These are phyloP conservation scores for Zymoseptoria pseudotritici DNA, from an alignment of 2,329 filamentous ascomycete genomes.

Conservation along the genomic window DNA sequence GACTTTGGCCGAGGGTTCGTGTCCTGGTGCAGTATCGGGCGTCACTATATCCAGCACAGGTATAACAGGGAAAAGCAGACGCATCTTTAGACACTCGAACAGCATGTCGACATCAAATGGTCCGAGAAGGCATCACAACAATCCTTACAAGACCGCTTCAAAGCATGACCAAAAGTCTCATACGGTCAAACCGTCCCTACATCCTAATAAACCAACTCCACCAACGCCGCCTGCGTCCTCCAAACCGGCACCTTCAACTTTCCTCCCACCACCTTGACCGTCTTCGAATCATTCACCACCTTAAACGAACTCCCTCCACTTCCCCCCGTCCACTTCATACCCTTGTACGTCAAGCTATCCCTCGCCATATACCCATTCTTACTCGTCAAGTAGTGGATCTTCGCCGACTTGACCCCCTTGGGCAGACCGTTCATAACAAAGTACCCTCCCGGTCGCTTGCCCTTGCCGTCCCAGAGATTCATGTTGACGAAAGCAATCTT, in stretches of 20 bases:
- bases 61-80: no score
- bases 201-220: not conserved
- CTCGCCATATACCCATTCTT: conserved; percentile 1
- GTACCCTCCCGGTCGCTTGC: not conserved
- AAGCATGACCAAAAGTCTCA: no score
- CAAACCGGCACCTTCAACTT: conserved; percentile 3
- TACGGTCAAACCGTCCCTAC: no score
- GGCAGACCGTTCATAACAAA: conserved; percentile 1
- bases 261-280: conserved; percentile 2
- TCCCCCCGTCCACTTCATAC: conserved; percentile 5
- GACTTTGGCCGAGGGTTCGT: no score
- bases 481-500: conserved; percentile 6
- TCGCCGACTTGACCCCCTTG: not conserved
- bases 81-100: no score
- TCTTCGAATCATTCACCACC: conserved; percentile 4
- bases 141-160: no score
- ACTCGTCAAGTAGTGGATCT: conserved; percentile 3
- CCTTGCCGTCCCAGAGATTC: conserved; percentile 3
- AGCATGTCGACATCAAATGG: no score
- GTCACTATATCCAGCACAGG: no score
- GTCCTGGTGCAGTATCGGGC: no score
- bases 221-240: not conserved
- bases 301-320: conserved; percentile 1
- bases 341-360: conserved; percentile 2
- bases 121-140: no score